Conservation (phyloP, 2,329 filamentous ascomycete genomes). For the Xylaria sp. region DNA sequence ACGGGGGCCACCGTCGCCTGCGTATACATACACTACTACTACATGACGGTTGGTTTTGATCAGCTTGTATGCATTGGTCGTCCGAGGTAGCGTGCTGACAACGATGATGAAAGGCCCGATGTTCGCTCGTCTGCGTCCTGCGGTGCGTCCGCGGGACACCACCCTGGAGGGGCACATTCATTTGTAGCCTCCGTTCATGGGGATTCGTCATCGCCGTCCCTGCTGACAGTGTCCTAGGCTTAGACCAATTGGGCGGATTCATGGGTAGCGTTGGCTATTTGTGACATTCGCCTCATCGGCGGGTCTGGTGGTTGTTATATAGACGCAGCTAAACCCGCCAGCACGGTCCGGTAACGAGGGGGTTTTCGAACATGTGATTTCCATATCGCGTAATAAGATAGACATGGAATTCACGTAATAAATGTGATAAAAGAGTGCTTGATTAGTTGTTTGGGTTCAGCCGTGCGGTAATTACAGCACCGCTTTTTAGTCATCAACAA, state of each 20-base stretch:
- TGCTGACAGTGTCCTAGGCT: conserved; percentile 1
- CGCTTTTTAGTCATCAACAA: not conserved
- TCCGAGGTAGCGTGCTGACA: not conserved
- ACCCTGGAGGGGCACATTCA: not conserved
- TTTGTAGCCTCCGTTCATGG: not conserved
- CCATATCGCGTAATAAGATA: not conserved
- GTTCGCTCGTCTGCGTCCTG: not conserved
- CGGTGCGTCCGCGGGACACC: not conserved
- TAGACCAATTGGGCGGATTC: not conserved
- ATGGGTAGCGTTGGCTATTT: not conserved
- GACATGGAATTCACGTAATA: not conserved
- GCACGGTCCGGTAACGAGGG: not conserved
- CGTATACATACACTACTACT: not conserved
- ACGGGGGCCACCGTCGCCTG: not conserved
- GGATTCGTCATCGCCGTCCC: conserved; percentile 22
- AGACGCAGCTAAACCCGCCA: not conserved
- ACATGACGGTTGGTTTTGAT: not conserved
- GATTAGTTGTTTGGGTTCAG: not conserved
- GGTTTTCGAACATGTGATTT: not conserved
- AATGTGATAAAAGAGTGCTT: no score
- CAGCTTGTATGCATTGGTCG: not conserved
- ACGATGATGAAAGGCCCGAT: not conserved
- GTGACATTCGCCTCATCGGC: not conserved
- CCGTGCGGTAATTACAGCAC: not conserved
- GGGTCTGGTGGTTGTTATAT: not conserved